A percentile compares a stretch with the other conserved stretches of the same genome.
Evolutionary conservation across 2,329 filamentous ascomycete species (phyloP).

Genomic region (Didymella glomerata): DNA sequence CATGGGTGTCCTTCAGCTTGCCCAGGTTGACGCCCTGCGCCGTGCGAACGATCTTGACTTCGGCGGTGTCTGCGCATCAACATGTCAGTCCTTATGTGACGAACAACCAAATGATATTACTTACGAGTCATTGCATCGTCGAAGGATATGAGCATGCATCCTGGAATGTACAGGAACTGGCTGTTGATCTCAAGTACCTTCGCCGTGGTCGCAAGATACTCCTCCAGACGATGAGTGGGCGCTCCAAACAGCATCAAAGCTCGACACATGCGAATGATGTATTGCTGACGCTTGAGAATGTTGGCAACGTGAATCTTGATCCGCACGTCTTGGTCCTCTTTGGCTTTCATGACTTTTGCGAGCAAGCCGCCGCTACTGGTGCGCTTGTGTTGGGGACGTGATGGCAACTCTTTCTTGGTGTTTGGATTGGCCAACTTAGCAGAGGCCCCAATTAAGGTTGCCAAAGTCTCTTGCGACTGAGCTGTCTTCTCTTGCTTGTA

Average conservation of each 20-base stretch:
- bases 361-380: constrained; percentile 36
- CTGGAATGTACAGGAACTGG: constrained; percentile 88
- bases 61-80: constrained; percentile 54
- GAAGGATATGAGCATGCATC: constrained; percentile 93
- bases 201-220: constrained; percentile 87
- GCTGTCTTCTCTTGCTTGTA: constrained; percentile 39
- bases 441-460: constrained; percentile 42
- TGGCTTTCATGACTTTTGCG: constrained; percentile 39
- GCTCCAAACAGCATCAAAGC: constrained; percentile 90
- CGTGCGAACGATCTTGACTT: constrained; percentile 77
- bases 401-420: constrained; percentile 27
- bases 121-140: constrained; percentile 69
- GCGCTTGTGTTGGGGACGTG: constrained; percentile 34
- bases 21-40: constrained; percentile 75
- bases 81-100: not conserved
- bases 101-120: not conserved
- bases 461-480: constrained; percentile 43
- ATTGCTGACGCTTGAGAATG: constrained; percentile 80
- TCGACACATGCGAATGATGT: constrained; percentile 84
- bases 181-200: constrained; percentile 85
- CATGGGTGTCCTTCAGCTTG: constrained; percentile 75
- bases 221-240: constrained; percentile 87
- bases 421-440: constrained; percentile 42
- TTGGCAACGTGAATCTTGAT: constrained; percentile 69
- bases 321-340: constrained; percentile 60